Conservation (phyloP, 257 asterid genomes). For the Thymus quinquecostatus region DNA sequence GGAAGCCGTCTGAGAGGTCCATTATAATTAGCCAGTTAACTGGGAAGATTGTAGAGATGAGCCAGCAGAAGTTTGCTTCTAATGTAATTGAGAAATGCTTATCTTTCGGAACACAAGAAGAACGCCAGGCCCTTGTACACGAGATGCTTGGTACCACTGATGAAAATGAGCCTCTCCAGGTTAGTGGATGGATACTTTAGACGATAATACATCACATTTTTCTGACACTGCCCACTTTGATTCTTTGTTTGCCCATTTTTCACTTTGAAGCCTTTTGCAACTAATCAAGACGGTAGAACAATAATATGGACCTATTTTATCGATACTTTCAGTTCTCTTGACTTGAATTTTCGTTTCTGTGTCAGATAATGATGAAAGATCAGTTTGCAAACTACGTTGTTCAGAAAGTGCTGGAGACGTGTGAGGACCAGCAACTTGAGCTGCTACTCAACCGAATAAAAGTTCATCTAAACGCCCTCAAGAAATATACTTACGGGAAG, state of each 20-base stretch:
- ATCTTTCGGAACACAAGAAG: conserved; percentile 66
- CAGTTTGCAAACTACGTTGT: conserved; percentile 35
- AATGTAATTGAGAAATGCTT: conserved; percentile 88
- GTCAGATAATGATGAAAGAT: conserved; percentile 84
- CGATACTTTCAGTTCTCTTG: no score
- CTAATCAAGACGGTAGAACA: no score
- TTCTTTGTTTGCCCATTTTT: no score
- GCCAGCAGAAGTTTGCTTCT: conserved; percentile 90
- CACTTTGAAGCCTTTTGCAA: no score
- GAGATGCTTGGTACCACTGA: conserved; percentile 84
- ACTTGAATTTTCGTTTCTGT: no score
- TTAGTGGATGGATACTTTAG: conserved; percentile 30
- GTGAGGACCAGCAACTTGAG: conserved; percentile 77
- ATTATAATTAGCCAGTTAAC: conserved; percentile 58
- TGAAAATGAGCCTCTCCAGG: conserved; percentile 91
- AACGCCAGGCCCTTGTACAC: conserved; percentile 65
- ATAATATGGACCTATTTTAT: no score
- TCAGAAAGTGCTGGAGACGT: conserved; percentile 91
- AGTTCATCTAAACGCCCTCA: conserved; percentile 77
- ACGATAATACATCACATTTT: no score
- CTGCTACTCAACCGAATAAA: conserved; percentile 67
- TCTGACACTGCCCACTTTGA: no score
- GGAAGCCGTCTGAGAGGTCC: conserved; percentile 72
- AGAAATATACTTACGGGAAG: conserved; percentile 83
- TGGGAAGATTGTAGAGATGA: conserved; percentile 82